Evolutionary conservation across 2,329 filamentous ascomycete genomes (phyloP), one percentile per base, ranked within the genome.

Genomic region (Drechslerella dactyloides): DNA sequence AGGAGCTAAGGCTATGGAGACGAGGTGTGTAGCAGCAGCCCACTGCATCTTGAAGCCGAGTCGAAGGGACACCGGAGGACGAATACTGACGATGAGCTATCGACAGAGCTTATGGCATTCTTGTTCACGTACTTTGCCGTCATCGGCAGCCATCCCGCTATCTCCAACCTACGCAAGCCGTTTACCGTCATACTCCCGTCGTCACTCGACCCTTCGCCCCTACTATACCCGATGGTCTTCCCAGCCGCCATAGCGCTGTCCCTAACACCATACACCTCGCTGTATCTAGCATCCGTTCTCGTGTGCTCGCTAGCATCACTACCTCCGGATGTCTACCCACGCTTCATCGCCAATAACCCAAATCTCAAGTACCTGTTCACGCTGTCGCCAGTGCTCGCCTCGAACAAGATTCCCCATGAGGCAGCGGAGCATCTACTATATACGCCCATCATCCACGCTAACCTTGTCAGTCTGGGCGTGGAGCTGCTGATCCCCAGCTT

Each of bases 191-290:
- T 74, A 24, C 75, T 74, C n/a, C 76, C 76, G 15, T 70, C 62
- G 15, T 76, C 76, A 15, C 68, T 77, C 2, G 76, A 77, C 52
- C 76, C 75, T 17, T 75, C 76, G 11, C 76, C 76, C 1, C 66
- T 77, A n/a, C 59, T 77, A 6, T 77, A 77, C 35, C 75, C 76
- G 3, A 73, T 74, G 10, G 52, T 77, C 11, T 77, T 76, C 48
- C 76, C 76, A 1, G 59, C 76, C 23, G 56, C 75, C 7, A 69
- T 77, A 17, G 75, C 76, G 8, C 53, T 77, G 10, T 76, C 75
- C 15, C 58, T 77, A 13, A 75, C 74, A 8, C 68, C 72, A n/a
- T 65, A 72, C 15, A 73, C 51, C 13, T 76, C 75, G 24, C 63
- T 70, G 13, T 76, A 75, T 33, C 65, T 77, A 5, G 59, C 73